Evolutionary conservation across 164 flowering plant genomes (phyloP).

Genomic region (Vitis rupestris): DNA sequence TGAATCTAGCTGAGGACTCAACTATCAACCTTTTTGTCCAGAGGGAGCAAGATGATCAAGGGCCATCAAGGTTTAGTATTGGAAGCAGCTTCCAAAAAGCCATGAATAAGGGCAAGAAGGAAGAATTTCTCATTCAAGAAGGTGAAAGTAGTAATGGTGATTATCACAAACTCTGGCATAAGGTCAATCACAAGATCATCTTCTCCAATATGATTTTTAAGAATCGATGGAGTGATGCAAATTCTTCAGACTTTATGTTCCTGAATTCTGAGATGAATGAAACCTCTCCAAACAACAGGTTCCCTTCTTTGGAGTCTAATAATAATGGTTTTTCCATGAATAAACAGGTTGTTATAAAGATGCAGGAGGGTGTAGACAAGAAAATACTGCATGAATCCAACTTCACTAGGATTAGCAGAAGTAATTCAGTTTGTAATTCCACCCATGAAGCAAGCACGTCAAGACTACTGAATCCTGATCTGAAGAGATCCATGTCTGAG

Average conservation of each 20-base stretch:
- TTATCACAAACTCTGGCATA: conserved; percentile 9
- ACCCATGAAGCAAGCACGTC: neutral
- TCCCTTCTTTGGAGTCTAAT: conserved; percentile 5
- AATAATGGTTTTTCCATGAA: conserved; percentile 2
- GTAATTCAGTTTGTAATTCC: conserved; percentile 1
- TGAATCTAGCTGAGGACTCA: conserved; percentile 11
- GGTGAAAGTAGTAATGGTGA: neutral
- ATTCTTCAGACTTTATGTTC: conserved; percentile 16
- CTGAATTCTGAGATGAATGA: conserved; percentile 22
- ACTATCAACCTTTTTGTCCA: conserved; percentile 16
- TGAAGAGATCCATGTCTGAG: conserved; percentile 25
- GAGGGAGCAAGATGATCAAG: conserved; percentile 13
- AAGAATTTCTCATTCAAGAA: conserved; percentile 3
- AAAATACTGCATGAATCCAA: conserved; percentile 11
- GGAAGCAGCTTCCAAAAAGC: conserved; percentile 7
- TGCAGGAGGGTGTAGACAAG: conserved; percentile 18
- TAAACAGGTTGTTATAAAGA: neutral
- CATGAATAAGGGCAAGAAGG: neutral
- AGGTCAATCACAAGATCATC: conserved; percentile 24
- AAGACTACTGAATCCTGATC: neutral
- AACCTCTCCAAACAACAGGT: conserved; percentile 8
- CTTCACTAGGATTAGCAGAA: neutral
- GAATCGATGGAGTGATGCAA: conserved; percentile 25
- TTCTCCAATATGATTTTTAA: conserved; percentile 10
- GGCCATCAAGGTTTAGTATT: conserved; percentile 16